These are phyloP conservation scores for Stentor roeselii DNA, from an alignment of 73 alveolate genomes.

Conservation along the genomic window DNA sequence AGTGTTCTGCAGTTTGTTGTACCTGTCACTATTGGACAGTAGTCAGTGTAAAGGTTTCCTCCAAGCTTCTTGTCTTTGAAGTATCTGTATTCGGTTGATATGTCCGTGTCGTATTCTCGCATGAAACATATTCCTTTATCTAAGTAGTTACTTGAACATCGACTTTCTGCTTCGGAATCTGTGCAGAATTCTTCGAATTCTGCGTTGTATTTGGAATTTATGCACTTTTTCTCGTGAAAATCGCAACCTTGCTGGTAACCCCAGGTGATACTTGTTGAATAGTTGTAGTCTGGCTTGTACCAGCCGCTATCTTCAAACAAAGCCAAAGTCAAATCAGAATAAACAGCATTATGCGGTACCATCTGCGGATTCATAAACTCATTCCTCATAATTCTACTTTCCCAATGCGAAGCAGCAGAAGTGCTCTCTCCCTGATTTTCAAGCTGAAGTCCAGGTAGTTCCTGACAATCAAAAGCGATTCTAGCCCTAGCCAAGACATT, in stretches of 20 bases:
- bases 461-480: not conserved
- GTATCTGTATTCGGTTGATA: not conserved
- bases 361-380: not conserved
- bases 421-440: constrained; percentile 4
- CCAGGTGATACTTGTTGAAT: not conserved
- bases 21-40: not conserved
- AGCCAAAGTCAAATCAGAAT: constrained; percentile 19
- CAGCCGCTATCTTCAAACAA: constrained; percentile 19
- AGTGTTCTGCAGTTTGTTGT: not conserved
- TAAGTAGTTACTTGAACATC: not conserved
- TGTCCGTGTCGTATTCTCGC: not conserved
- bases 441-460: not conserved
- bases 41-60: not conserved
- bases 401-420: constrained; percentile 14
- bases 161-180: not conserved
- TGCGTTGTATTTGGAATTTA: not conserved
- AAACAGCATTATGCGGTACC: not conserved
- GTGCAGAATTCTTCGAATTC: not conserved
- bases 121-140: not conserved
- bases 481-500: not conserved
- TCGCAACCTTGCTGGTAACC: constrained; percentile 9
- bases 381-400: not conserved
- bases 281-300: not conserved
- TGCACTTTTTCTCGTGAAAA: not conserved
- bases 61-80: not conserved